Evolutionary conservation across 257 asterid genomes (phyloP).

Genomic region (Scutellaria galericulata): DNA sequence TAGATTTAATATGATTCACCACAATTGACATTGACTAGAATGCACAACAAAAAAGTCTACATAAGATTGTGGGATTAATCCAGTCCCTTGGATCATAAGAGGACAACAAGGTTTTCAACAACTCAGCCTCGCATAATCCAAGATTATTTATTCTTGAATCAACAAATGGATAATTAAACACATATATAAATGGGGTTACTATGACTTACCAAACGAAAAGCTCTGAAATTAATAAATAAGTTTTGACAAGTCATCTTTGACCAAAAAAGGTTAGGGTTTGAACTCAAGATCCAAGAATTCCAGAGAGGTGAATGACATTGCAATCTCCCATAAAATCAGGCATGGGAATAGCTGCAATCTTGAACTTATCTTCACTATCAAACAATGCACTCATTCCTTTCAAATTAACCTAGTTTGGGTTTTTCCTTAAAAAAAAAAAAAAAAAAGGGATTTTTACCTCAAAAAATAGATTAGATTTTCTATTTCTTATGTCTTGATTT

Average conservation of each 20-base stretch:
- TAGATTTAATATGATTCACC: neutral
- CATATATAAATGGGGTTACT: neutral
- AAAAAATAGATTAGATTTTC: neutral
- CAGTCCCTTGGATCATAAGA: neutral
- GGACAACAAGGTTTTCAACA: conserved; percentile 10
- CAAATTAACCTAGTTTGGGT: neutral
- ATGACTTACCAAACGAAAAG: conserved; percentile 15
- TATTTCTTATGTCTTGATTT: no score
- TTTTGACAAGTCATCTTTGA: conserved; percentile 38
- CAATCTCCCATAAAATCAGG: conserved; percentile 35
- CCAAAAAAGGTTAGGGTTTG: conserved; percentile 29
- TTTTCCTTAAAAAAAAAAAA: no score
- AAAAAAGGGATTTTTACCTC: neutral
- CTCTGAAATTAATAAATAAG: conserved; percentile 36
- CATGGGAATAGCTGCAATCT: conserved; percentile 36
- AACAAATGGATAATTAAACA: neutral
- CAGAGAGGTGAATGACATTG: conserved; percentile 11
- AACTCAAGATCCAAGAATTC: conserved; percentile 52
- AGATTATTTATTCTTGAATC: neutral
- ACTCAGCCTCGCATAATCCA: neutral
- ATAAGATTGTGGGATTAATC: neutral
- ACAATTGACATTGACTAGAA: neutral
- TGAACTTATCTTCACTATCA: conserved; percentile 35
- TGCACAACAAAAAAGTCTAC: neutral
- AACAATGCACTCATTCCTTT: conserved; percentile 8